These are phyloP conservation scores for Alternaria postmessia DNA, from an alignment of 2,329 filamentous ascomycete species.

Conservation along the genomic window DNA sequence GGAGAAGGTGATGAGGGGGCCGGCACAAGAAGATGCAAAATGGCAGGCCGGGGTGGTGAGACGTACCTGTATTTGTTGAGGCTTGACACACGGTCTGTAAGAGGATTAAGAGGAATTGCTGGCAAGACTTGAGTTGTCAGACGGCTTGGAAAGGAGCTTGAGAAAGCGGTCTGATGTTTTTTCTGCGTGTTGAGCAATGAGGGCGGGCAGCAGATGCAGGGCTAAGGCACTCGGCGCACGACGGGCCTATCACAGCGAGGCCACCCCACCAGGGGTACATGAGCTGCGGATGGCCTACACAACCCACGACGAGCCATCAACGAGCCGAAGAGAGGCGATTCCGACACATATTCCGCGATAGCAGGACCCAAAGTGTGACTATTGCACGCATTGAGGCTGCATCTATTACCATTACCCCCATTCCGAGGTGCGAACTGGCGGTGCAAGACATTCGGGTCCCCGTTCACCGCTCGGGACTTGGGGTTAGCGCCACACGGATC, in stretches of 20 bases:
- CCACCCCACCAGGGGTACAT: conserved; percentile 22
- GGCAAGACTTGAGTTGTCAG: conserved; percentile 29
- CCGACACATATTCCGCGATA: conserved; percentile 11
- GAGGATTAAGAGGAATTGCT: conserved; percentile 22
- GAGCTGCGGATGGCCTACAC: conserved; percentile 15
- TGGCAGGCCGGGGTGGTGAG: conserved; percentile 22
- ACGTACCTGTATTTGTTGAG: conserved; percentile 49
- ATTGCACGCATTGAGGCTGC: not conserved
- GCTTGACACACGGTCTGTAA: conserved; percentile 19
- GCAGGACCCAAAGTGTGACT: not conserved
- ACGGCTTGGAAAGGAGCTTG: conserved; percentile 30
- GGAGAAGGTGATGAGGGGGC: conserved; percentile 30
- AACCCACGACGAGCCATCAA: conserved; percentile 5
- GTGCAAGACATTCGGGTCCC: conserved; percentile 37
- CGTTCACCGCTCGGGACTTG: conserved; percentile 42
- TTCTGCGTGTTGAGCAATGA: conserved; percentile 43
- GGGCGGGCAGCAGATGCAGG: conserved; percentile 28
- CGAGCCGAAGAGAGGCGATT: conserved; percentile 1
- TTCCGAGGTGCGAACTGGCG: conserved; percentile 13
- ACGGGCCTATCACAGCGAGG: conserved; percentile 19
- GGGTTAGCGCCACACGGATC: conserved; percentile 36
- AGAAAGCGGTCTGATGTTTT: conserved; percentile 49
- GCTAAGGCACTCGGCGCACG: conserved; percentile 25
- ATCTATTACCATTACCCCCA: conserved; percentile 2
- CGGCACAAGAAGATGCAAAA: conserved; percentile 27